Evolutionary conservation across 2,329 filamentous ascomycete genomes (phyloP).

Genomic region (Phoma sp.): DNA sequence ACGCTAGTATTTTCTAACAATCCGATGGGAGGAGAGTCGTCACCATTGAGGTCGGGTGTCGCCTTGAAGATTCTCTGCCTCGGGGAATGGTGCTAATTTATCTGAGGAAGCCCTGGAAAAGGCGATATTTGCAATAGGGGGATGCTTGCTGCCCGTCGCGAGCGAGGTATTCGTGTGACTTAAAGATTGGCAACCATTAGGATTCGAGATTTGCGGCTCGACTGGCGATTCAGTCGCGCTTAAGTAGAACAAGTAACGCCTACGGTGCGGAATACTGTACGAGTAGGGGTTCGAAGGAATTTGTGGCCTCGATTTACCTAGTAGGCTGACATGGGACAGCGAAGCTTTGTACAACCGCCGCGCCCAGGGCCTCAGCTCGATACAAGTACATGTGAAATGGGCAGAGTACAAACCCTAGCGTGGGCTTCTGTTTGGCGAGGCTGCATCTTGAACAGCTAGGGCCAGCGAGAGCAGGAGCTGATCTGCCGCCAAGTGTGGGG

Average conservation of each 20-base stretch:
- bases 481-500: conserved; percentile 20
- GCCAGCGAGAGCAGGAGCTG: conserved; percentile 24
- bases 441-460: conserved; percentile 26
- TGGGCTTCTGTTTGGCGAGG: conserved; percentile 31
- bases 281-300: conserved; percentile 17
- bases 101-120: conserved; percentile 6
- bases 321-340: conserved; percentile 32
- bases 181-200: conserved; percentile 20
- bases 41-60: conserved; percentile 2
- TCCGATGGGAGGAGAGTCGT: conserved; percentile 4
- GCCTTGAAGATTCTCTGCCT: conserved; percentile 17
- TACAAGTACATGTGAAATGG: conserved; percentile 27
- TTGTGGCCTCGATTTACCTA: conserved; percentile 32
- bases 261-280: conserved; percentile 21
- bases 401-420: conserved; percentile 33
- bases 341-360: conserved; percentile 29
- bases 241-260: conserved; percentile 28
- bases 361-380: conserved; percentile 31
- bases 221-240: conserved; percentile 25
- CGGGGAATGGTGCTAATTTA: conserved; percentile 5
- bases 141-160: background rate
- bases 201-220: conserved; percentile 22
- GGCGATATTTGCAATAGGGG: background rate
- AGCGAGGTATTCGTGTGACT: conserved; percentile 1
- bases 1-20: conserved; percentile 1